These are phyloP conservation scores for Schizochytrium sp. DNA, from an alignment of 108 stramenopile species.

Conservation along the genomic window DNA sequence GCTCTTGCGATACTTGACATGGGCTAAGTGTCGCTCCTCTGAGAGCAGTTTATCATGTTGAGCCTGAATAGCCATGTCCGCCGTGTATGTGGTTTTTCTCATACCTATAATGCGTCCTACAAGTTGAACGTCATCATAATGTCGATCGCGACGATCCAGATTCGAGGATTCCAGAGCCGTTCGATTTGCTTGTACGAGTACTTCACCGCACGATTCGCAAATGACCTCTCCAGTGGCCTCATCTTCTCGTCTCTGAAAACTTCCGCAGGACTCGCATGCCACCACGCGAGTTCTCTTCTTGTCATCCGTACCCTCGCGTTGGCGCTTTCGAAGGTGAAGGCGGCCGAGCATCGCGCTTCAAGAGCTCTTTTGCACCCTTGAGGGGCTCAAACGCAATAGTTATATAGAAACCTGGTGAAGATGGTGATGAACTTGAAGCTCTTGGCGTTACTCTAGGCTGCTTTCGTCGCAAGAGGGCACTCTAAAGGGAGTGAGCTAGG, in stretches of 20 bases:
- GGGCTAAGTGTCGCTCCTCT: neutral
- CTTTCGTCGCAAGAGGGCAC: too few relatives aligned
- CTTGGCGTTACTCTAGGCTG: too few relatives aligned
- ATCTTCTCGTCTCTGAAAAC: neutral
- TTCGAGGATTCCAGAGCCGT: neutral
- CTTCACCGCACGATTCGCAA: slow-evolving; percentile 36
- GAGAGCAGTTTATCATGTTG: neutral
- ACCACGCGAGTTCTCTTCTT: neutral
- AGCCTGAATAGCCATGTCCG: neutral
- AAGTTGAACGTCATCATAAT: neutral
- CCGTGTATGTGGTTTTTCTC: neutral
- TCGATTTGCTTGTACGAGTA: slow-evolving; percentile 18
- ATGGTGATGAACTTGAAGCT: too few relatives aligned
- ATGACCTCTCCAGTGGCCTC: neutral
- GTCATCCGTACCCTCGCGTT: slow-evolving; percentile 16
- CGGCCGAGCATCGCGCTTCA: slow-evolving; percentile 18
- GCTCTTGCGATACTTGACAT: too few relatives aligned
- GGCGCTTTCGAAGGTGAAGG: slow-evolving; percentile 6
- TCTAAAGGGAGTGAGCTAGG: too few relatives aligned
- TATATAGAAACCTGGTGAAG: too few relatives aligned
- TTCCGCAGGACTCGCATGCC: slow-evolving; percentile 34
- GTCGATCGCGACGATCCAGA: neutral
- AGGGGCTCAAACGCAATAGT: too few relatives aligned
- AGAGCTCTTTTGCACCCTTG: neutral
- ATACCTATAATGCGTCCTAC: neutral